Evolutionary conservation across 2,329 filamentous ascomycete species (phyloP), one percentile per base, ranked within the genome.

Genomic region (Aspergillus piperis): DNA sequence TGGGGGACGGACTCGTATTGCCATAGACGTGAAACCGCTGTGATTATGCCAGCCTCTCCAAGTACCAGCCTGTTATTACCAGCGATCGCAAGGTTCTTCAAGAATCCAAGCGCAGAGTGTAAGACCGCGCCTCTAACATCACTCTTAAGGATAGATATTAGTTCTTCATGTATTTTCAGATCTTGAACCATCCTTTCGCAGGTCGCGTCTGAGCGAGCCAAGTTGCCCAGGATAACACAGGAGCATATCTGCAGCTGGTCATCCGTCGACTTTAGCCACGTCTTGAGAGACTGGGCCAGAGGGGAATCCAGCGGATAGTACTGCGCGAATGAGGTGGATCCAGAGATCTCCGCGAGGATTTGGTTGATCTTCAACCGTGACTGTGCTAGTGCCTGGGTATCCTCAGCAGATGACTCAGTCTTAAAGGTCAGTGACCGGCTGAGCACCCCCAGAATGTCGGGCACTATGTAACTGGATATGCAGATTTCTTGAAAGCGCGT

Each of bases 21-120:
- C 75, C 78, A 79, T 49, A 80, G 62, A 19, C 67, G 70, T 30
- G 77, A 75, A 23, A 79, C 64, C 6, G 74, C 72, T 60, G 73
- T 69, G 30, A 81, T 71, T 17, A 77, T 71, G 13, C 74, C 77
- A 19, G 75, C 75, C 36, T 75, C 68, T 8, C 75, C 77, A 21
- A 82, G 66, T 47, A 64, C 62, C 36, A 68, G 59, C 52, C 75
- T 74, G 60, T 82, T 80, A n/a, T 77, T 69, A 41, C 72, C 70
- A 19, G 78, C 73, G 54, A 82, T 78, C 8, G 78, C 77, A 8
- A 82, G 69, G 58, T 82, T 82, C 60, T 81, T 82, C 42, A 82
- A 66, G 50, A 82, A 80, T 6, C 80, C 78, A 10, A 81, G 73
- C 0, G 74, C 75, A 19, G 79, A 73, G 61, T 81, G 78, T 5